Evolutionary conservation across 2,329 filamentous ascomycete species (phyloP).

Genomic region (Epicoccum nigrum): DNA sequence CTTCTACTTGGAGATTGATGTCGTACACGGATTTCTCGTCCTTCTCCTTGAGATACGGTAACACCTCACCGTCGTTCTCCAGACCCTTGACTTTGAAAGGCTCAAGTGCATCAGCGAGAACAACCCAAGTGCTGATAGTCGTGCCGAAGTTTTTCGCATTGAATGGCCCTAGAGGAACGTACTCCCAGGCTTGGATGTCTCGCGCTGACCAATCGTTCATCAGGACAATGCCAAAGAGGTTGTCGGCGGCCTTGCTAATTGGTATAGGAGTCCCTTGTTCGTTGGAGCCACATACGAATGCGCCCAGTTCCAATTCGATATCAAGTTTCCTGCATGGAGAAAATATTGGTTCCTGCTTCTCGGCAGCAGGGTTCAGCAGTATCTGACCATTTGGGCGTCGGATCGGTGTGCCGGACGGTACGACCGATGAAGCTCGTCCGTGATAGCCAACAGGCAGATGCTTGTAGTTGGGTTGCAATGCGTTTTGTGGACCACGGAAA

Average conservation of each 20-base stretch:
- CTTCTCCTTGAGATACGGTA: constrained; percentile 70
- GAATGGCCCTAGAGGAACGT: constrained; percentile 81
- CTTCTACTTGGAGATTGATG: constrained; percentile 71
- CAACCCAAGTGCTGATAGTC: constrained; percentile 79
- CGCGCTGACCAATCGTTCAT: constrained; percentile 89
- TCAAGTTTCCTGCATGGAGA: constrained; percentile 71
- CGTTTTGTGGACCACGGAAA: constrained; percentile 74
- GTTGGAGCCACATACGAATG: constrained; percentile 71
- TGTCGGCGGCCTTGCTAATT: constrained; percentile 69
- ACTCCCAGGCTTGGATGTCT: constrained; percentile 85
- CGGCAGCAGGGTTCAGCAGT: constrained; percentile 65
- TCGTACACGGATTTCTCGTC: constrained; percentile 67
- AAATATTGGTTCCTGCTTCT: constrained; percentile 67
- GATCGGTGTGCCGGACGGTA: constrained; percentile 75
- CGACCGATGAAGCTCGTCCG: constrained; percentile 75
- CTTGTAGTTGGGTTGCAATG: constrained; percentile 80
- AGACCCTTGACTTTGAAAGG: constrained; percentile 65
- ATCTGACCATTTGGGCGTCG: constrained; percentile 78
- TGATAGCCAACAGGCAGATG: constrained; percentile 84
- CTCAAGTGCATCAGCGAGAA: constrained; percentile 76
- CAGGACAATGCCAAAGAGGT: constrained; percentile 79
- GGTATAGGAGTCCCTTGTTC: constrained; percentile 67
- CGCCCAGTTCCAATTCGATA: constrained; percentile 80
- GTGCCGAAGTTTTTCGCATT: constrained; percentile 85
- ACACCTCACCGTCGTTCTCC: constrained; percentile 59